Conservation (phyloP, 2,329 filamentous ascomycete species). For the Aspergillus sp. region DNA sequence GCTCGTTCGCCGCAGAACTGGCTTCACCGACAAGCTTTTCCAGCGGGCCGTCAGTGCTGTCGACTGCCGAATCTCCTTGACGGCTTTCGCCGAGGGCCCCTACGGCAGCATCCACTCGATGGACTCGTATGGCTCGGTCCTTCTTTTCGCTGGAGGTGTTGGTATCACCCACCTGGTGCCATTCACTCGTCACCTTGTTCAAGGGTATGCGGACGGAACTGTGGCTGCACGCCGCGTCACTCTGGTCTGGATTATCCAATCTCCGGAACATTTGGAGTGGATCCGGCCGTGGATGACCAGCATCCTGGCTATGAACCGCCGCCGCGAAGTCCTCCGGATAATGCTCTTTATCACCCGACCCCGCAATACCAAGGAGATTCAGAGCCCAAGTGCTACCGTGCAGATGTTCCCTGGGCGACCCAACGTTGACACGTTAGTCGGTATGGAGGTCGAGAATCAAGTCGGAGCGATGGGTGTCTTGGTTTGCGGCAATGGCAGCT, state of each 20-base stretch:
- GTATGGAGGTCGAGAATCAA: conserved; percentile 79
- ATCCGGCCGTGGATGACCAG: conserved; percentile 82
- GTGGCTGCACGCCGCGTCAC: conserved; percentile 81
- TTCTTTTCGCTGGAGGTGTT: conserved; percentile 89
- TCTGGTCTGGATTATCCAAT: conserved; percentile 91
- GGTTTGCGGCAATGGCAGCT: conserved; percentile 74
- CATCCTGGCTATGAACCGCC: conserved; percentile 77
- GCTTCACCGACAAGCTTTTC: conserved; percentile 83
- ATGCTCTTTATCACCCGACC: conserved; percentile 90
- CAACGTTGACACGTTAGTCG: conserved; percentile 77
- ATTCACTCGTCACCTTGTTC: conserved; percentile 77
- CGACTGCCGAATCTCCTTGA: conserved; percentile 63
- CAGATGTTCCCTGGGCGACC: conserved; percentile 92
- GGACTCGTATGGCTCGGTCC: conserved; percentile 86
- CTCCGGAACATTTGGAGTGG: conserved; percentile 89
- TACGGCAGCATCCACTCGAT: conserved; percentile 84
- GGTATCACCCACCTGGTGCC: conserved; percentile 96
- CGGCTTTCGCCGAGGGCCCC: conserved; percentile 84
- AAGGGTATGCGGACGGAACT: conserved; percentile 70
- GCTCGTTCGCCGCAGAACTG: conserved; percentile 83
- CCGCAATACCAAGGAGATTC: conserved; percentile 78
- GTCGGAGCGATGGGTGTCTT: conserved; percentile 87
- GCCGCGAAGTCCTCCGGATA: conserved; percentile 81
- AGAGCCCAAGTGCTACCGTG: conserved; percentile 76
- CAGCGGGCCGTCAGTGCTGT: conserved; percentile 64